These are phyloP conservation scores for Zygoascus flipseniorum DNA, from an alignment of 805 yeast genomes.

Conservation along the genomic window DNA sequence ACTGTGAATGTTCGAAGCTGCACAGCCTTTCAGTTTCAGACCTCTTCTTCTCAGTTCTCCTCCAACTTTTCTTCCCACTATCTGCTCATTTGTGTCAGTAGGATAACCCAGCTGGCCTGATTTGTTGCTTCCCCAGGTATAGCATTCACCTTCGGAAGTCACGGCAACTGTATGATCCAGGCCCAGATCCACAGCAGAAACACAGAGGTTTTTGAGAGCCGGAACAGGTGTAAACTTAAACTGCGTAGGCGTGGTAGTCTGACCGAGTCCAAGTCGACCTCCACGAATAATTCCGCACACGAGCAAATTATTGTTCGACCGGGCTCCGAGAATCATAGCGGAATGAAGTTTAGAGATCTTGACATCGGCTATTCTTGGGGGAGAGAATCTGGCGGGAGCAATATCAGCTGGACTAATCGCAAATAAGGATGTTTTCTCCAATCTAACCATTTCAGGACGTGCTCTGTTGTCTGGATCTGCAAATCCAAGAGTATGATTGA, in stretches of 20 bases:
- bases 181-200: constrained; percentile 40
- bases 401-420: neutral
- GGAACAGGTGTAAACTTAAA: constrained; percentile 39
- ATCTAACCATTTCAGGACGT: constrained; percentile 34
- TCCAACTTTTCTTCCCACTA: constrained; percentile 33
- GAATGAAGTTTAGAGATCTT: constrained; percentile 61
- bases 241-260: constrained; percentile 23
- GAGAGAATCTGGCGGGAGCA: constrained; percentile 23
- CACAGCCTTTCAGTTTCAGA: constrained; percentile 35
- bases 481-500: constrained; percentile 55
- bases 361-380: constrained; percentile 41
- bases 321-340: constrained; percentile 42
- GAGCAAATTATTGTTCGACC: constrained; percentile 38
- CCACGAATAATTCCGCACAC: constrained; percentile 61
- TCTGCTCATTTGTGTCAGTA: constrained; percentile 22
- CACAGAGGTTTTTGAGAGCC: constrained; percentile 28
- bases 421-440: constrained; percentile 9
- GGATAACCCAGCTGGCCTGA: constrained; percentile 57
- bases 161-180: constrained; percentile 62
- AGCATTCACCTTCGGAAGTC: constrained; percentile 45
- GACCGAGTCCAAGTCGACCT: constrained; percentile 62
- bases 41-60: constrained; percentile 32
- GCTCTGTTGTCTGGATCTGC: constrained; percentile 51
- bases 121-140: constrained; percentile 72
- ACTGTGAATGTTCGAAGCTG: constrained; percentile 65